These are phyloP conservation scores for Umbilicaria muhlenbergii DNA, from an alignment of 495 filamentous ascomycete genomes.

Conservation along the genomic window DNA sequence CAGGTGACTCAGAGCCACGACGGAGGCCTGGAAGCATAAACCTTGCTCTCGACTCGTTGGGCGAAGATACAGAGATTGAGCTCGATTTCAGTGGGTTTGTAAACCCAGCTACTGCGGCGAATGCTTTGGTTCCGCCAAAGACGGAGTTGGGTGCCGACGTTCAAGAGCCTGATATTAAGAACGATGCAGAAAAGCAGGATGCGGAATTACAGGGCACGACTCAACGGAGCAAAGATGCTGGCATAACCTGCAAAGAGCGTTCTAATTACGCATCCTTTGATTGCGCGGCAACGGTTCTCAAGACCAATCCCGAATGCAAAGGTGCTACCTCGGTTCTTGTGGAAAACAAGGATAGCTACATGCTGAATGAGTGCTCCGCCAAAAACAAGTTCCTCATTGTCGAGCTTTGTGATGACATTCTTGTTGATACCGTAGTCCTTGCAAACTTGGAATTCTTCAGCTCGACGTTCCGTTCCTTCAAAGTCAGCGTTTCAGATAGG, in stretches of 20 bases:
- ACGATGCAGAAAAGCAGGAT: slow-evolving; percentile 19
- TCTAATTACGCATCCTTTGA: slow-evolving; percentile 97
- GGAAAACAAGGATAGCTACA: slow-evolving; percentile 97
- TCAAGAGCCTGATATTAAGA: slow-evolving; percentile 13
- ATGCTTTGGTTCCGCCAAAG: slow-evolving; percentile 15
- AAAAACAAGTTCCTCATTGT: slow-evolving; percentile 89
- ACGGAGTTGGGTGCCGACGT: slow-evolving; percentile 14
- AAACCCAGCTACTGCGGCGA: slow-evolving; percentile 21
- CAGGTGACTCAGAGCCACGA: slow-evolving; percentile 24
- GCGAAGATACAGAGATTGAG: slow-evolving; percentile 84
- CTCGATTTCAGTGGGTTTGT: slow-evolving; percentile 69
- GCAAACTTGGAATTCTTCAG: slow-evolving; percentile 99
- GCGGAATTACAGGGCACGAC: slow-evolving; percentile 25
- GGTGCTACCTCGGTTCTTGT: slow-evolving; percentile 74
- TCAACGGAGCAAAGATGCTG: slow-evolving; percentile 71
- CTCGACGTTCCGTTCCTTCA: slow-evolving; percentile 82
- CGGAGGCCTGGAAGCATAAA: slow-evolving; percentile 38
- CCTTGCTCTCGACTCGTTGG: slow-evolving; percentile 56
- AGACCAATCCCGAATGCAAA: slow-evolving; percentile 71
- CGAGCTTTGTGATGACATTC: slow-evolving; percentile 79
- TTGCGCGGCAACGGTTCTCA: slow-evolving; percentile 83
- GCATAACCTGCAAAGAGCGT: slow-evolving; percentile 85
- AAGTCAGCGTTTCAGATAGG: slow-evolving; percentile 78
- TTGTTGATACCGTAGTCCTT: slow-evolving; percentile 88
- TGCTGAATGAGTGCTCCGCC: slow-evolving; percentile 80